Percentiles rank a stretch among this genome's conserved stretches.
phyloP scores from a whole-genome alignment of 2,329 filamentous ascomycete species.

The Orbilia javanica region DNA sequence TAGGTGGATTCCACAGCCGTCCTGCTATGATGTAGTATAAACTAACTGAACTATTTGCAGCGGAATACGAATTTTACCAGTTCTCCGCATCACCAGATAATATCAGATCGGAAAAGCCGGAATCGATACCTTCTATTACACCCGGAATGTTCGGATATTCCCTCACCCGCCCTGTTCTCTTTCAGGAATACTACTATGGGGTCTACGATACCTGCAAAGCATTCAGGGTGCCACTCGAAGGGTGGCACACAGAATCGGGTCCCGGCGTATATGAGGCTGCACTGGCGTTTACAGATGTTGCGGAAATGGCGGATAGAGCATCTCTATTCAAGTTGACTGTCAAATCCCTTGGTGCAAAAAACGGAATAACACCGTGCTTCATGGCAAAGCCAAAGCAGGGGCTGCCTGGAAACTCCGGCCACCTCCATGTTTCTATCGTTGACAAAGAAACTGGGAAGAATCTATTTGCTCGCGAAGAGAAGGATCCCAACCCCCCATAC shows the following conservation, averaged over 20 bases:
- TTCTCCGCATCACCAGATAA: slow-evolving; percentile 75
- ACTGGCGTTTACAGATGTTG: slow-evolving; percentile 88
- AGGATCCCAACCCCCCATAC: slow-evolving; percentile 79
- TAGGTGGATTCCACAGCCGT: slow-evolving; percentile 66
- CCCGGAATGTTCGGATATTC: slow-evolving; percentile 98
- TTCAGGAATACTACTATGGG: slow-evolving; percentile 91
- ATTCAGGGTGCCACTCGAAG: slow-evolving; percentile 86
- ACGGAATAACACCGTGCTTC: slow-evolving; percentile 95
- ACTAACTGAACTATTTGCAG: slow-evolving; percentile 66
- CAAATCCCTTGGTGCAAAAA: slow-evolving; percentile 86
- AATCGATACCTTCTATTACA: slow-evolving; percentile 78
- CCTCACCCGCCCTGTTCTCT: slow-evolving; percentile 85
- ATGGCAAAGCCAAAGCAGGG: slow-evolving; percentile 97
- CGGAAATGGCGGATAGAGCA: slow-evolving; percentile 90
- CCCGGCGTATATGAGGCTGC: slow-evolving; percentile 95
- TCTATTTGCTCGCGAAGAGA: slow-evolving; percentile 79
- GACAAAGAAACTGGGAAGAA: slow-evolving; percentile 81
- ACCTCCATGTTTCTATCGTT: slow-evolving; percentile 92
- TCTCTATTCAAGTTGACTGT: slow-evolving; percentile 94
- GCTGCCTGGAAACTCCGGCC: slow-evolving; percentile 92
- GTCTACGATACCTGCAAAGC: slow-evolving; percentile 81
- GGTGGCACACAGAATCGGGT: slow-evolving; percentile 95
- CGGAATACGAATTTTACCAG: slow-evolving; percentile 95
- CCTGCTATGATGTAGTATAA: not conserved
- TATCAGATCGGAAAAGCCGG: slow-evolving; percentile 78